A percentile compares a stretch with the other conserved stretches of the same genome.
phyloP scores from a whole-genome alignment of 805 yeast genomes.

The Helenozyma rhizophorensis region DNA sequence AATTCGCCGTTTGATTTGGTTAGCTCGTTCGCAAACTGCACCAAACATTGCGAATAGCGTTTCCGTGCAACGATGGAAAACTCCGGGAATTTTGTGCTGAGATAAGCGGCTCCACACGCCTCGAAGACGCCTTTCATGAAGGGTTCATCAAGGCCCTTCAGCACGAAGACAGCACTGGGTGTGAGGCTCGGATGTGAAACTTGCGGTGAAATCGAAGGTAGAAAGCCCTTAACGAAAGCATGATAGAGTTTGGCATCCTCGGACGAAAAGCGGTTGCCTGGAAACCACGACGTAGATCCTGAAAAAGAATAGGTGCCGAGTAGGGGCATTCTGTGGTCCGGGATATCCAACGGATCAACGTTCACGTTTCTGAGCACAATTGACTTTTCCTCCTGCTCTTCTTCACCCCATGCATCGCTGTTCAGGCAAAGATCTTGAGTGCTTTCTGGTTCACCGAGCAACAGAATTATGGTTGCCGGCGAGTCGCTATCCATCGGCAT shows the following conservation, averaged over 20 bases:
- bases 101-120: conserved; percentile 15
- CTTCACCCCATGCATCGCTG: too few species aligned
- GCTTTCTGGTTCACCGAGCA: too few species aligned
- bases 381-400: too few species aligned
- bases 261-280: conserved; percentile 1
- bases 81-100: conserved; percentile 20
- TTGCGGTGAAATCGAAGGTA: conserved; percentile 14
- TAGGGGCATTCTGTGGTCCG: too few species aligned
- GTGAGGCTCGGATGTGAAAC: conserved; percentile 14
- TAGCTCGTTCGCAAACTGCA: conserved; percentile 13
- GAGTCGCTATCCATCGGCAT: too few species aligned
- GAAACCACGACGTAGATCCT: too few species aligned
- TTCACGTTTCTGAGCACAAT: too few species aligned
- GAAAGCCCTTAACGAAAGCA: conserved; percentile 11
- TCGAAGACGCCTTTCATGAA: conserved; percentile 5
- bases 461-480: too few species aligned
- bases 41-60: conserved; percentile 1
- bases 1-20: conserved; percentile 7
- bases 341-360: too few species aligned
- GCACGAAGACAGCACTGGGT: conserved; percentile 13
- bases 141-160: neutral
- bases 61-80: conserved; percentile 6
- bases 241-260: conserved; percentile 9
- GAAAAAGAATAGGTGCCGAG: too few species aligned
- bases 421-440: too few species aligned